Evolutionary conservation across 116 monocot species (phyloP).

Genomic region (Papilionanthe hybrid): DNA sequence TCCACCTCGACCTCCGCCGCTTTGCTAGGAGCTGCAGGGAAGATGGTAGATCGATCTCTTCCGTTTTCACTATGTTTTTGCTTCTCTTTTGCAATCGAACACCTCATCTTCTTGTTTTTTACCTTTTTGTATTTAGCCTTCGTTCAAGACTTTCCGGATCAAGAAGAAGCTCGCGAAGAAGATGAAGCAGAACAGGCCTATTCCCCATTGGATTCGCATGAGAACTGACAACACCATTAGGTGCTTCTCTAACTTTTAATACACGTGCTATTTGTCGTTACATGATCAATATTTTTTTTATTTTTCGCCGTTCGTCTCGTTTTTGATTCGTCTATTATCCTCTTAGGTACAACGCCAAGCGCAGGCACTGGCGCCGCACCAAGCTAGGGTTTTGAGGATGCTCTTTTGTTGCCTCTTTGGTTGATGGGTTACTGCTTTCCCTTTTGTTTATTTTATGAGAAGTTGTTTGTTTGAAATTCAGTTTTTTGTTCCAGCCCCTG

Average conservation of each 20-base stretch:
- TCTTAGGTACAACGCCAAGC: constrained; percentile 41
- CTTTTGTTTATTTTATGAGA: neutral
- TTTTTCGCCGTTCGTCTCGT: neutral
- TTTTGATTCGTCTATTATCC: neutral
- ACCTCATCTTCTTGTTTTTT: too few species aligned
- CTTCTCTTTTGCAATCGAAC: too few species aligned
- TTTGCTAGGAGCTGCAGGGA: neutral
- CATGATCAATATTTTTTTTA: neutral
- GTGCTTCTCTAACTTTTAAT: neutral
- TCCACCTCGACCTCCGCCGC: neutral
- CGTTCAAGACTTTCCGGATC: constrained; percentile 31
- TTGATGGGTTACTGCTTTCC: neutral
- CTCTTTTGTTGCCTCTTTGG: neutral
- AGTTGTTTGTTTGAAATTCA: neutral
- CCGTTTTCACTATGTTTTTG: neutral
- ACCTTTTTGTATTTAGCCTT: constrained; percentile 18
- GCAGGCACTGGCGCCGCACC: constrained; percentile 40
- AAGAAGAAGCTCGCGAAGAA: constrained; percentile 49
- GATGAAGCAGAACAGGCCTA: constrained; percentile 34
- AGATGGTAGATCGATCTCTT: constrained; percentile 19
- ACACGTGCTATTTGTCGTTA: neutral
- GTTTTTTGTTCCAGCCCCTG: neutral
- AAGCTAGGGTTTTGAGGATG: constrained; percentile 27
- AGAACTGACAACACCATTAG: constrained; percentile 34
- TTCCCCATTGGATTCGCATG: constrained; percentile 42